Percentiles rank a stretch among this genome's conserved stretches.
phyloP scores from a whole-genome alignment of 73 alveolate species.

The Effrenium voratum region DNA sequence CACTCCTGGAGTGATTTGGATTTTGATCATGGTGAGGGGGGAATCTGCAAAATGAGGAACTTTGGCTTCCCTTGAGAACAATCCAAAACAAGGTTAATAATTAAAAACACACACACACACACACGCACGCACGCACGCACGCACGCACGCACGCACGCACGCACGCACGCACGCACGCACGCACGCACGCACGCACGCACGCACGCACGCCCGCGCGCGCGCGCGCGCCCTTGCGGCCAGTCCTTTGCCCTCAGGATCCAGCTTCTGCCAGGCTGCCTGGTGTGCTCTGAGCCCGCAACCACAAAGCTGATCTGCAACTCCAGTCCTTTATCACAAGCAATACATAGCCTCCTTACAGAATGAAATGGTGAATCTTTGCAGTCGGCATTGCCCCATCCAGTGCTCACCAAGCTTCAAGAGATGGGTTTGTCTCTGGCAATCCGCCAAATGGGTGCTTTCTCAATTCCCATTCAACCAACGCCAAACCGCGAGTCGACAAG shows the following conservation, averaged over 20 bases:
- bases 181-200: constrained; percentile 19
- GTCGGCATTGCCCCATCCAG: not conserved
- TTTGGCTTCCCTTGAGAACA: not conserved
- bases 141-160: constrained; percentile 19
- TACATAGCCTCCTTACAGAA: too few relatives aligned
- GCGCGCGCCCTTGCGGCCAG: not conserved
- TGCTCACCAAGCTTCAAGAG: not conserved
- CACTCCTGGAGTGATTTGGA: constrained; percentile 5
- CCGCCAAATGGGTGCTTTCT: too few relatives aligned
- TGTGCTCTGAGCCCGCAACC: not conserved
- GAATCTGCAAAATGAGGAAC: too few relatives aligned
- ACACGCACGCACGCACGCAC: constrained; percentile 23
- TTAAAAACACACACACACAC: constrained; percentile 7
- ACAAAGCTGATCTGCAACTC: too few relatives aligned
- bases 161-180: constrained; percentile 19
- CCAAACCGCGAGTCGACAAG: too few relatives aligned
- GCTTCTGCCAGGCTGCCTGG: constrained; percentile 28
- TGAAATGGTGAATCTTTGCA: too few relatives aligned
- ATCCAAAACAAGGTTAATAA: not conserved
- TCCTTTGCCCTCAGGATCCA: constrained; percentile 16
- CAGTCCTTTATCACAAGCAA: too few relatives aligned
- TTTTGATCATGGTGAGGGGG: not conserved
- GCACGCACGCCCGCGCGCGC: not conserved
- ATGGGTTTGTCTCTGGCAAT: not conserved
- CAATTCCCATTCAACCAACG: too few relatives aligned